A percentile compares a stretch with the other conserved stretches of the same genome.
These are phyloP conservation scores for Mycena maculata DNA, from an alignment of 768 basidiomycete species.

Conservation along the genomic window DNA sequence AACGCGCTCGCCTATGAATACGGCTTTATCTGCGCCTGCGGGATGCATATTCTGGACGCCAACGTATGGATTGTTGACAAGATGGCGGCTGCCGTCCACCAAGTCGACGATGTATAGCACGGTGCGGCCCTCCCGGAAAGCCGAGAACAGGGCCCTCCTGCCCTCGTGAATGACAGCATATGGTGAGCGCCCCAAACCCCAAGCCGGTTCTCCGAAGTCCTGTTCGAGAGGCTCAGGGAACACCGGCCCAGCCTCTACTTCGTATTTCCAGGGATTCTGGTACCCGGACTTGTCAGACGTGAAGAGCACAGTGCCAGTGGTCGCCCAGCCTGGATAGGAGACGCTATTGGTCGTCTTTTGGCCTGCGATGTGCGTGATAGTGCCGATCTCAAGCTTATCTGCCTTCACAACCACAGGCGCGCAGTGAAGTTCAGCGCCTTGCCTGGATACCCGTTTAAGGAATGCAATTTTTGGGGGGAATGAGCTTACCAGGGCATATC, in stretches of 20 bases:
- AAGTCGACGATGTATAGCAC: constrained; percentile 55
- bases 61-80: constrained; percentile 58
- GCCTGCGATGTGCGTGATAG: constrained; percentile 62
- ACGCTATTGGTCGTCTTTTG: constrained; percentile 60
- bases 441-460: constrained; percentile 35
- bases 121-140: constrained; percentile 54
- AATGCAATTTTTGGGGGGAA: not conserved
- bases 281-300: constrained; percentile 75
- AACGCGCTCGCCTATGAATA: constrained; percentile 58
- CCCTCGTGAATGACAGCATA: constrained; percentile 58
- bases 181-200: constrained; percentile 63
- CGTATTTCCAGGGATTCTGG: constrained; percentile 74
- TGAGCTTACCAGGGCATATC: constrained; percentile 63
- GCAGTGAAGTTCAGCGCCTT: constrained; percentile 66
- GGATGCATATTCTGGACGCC: constrained; percentile 50
- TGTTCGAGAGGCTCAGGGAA: constrained; percentile 59
- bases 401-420: constrained; percentile 55
- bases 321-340: constrained; percentile 70
- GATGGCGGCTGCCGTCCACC: constrained; percentile 38
- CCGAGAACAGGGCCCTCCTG: constrained; percentile 50
- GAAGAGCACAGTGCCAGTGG: constrained; percentile 67
- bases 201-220: constrained; percentile 72
- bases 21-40: constrained; percentile 46
- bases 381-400: constrained; percentile 49
- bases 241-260: constrained; percentile 48